Evolutionary conservation across 1,139 yeast species (phyloP).

Genomic region (Candida smagusa): DNA sequence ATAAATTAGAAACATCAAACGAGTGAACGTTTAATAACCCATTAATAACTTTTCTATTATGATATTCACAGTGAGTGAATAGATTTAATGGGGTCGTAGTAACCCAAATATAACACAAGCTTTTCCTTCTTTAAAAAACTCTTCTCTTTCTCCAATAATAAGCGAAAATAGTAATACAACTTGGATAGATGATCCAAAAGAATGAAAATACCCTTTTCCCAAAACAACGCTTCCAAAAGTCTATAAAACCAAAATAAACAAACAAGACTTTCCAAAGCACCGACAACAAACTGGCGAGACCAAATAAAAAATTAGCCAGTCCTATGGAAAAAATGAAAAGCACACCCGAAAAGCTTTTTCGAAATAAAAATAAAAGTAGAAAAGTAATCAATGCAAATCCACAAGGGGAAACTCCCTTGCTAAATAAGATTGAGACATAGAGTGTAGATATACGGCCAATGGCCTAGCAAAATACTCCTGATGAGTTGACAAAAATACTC

Average conservation of each 20-base stretch:
- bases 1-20: not conserved
- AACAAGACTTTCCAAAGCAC: constrained; percentile 7
- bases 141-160: constrained; percentile 11
- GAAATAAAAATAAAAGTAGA: not conserved
- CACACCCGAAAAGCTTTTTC: constrained; percentile 5
- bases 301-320: constrained; percentile 3
- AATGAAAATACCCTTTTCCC: constrained; percentile 10
- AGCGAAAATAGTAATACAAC: constrained; percentile 15
- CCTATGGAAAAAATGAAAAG: constrained; percentile 11
- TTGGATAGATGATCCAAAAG: constrained; percentile 6
- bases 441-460: constrained; percentile 7
- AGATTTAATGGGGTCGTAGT: not conserved
- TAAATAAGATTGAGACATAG: constrained; percentile 32
- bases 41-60: constrained; percentile 29
- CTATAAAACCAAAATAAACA: constrained; percentile 8
- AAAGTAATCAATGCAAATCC: constrained; percentile 23
- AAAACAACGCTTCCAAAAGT: constrained; percentile 10
- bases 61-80: constrained; percentile 3
- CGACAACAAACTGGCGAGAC: constrained; percentile 2
- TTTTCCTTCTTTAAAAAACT: constrained; percentile 7
- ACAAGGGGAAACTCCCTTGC: constrained; percentile 12
- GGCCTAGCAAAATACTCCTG: too few species aligned
- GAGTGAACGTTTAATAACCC: constrained; percentile 16
- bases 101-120: constrained; percentile 4
- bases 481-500: too few species aligned